These are phyloP conservation scores for Alternaria longipes DNA, from an alignment of 2,329 filamentous ascomycete species.

Conservation along the genomic window DNA sequence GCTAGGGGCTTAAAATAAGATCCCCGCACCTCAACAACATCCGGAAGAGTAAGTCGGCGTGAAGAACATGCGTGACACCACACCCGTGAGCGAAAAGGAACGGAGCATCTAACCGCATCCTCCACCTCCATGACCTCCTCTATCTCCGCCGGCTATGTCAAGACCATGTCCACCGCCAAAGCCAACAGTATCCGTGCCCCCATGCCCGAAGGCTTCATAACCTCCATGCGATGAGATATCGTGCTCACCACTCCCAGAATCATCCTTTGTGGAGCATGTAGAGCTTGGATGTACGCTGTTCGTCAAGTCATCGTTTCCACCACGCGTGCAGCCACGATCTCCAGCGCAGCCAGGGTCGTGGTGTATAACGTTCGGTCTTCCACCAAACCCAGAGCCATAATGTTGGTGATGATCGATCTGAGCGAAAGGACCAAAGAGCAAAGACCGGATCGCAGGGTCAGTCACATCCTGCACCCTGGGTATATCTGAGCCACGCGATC, in stretches of 20 bases:
- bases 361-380: neutral
- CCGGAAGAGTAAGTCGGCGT: neutral
- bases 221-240: neutral
- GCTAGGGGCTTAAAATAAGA: neutral
- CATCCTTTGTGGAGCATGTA: neutral
- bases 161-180: neutral
- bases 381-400: neutral
- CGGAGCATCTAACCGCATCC: neutral
- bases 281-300: neutral
- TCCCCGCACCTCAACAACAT: neutral
- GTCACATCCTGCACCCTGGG: slow-evolving; percentile 5
- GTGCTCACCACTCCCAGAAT: neutral
- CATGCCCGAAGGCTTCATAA: neutral
- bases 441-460: neutral
- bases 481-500: neutral
- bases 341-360: neutral
- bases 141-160: neutral
- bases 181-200: neutral
- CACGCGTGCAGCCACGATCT: neutral
- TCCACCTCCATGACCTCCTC: neutral
- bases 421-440: slow-evolving; percentile 2
- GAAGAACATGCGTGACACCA: neutral
- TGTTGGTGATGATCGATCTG: slow-evolving; percentile 1
- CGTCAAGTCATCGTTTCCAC: neutral
- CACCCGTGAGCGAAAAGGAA: neutral